Percentiles rank a stretch among this genome's conserved stretches.
Evolutionary conservation across 2,329 filamentous ascomycete genomes (phyloP).

Genomic region (Lecanicillium sp.): DNA sequence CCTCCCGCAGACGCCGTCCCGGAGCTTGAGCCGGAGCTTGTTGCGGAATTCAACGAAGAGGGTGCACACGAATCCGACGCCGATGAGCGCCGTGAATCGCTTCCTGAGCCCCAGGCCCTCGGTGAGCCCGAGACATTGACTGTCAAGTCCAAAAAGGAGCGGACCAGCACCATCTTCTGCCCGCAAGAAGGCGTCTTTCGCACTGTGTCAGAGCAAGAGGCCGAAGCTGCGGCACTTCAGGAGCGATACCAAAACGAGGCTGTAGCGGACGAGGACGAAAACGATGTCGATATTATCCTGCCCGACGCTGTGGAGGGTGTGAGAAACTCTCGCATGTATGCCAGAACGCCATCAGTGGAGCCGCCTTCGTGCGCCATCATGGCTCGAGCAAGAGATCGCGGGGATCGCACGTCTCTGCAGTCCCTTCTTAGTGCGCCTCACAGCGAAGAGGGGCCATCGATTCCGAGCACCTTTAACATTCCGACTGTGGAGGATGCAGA

Average conservation of each 20-base stretch:
- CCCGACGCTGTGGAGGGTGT: conserved; percentile 25
- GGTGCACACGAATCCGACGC: not conserved
- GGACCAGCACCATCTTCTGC: conserved; percentile 51
- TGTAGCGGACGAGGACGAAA: conserved; percentile 21
- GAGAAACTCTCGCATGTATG: conserved; percentile 37
- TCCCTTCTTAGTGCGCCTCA: conserved; percentile 56
- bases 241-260: conserved; percentile 22
- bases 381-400: conserved; percentile 47
- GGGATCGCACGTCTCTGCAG: conserved; percentile 52
- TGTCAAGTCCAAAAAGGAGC: conserved; percentile 32
- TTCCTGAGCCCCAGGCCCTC: conserved; percentile 5
- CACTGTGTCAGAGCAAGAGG: conserved; percentile 50
- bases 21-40: conserved; percentile 16
- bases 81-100: conserved; percentile 16
- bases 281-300: conserved; percentile 16
- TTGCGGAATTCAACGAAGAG: not conserved
- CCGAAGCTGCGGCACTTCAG: conserved; percentile 41
- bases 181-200: conserved; percentile 59
- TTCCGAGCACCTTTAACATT: conserved; percentile 37
- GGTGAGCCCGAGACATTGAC: conserved; percentile 13
- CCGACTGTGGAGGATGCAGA: conserved; percentile 27
- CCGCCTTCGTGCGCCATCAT: conserved; percentile 54
- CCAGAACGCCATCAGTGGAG: conserved; percentile 56
- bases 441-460: conserved; percentile 27
- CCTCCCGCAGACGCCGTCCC: conserved; percentile 14